A percentile compares a stretch with the other conserved stretches of the same genome.
Evolutionary conservation across 108 stramenopile species (phyloP).

Genomic region (Skeletonema costatum): DNA sequence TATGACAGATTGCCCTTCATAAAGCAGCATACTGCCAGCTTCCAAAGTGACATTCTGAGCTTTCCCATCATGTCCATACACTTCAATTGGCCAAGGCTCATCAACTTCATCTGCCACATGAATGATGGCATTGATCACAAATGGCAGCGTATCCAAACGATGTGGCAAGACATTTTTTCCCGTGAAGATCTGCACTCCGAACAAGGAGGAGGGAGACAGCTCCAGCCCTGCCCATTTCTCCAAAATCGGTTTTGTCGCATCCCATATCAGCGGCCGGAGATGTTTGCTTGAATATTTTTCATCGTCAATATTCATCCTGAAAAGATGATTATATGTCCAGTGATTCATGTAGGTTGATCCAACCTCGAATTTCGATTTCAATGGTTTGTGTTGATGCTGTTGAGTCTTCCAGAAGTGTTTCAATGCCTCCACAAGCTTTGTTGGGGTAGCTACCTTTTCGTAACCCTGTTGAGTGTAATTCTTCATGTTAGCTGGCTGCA

Average conservation of each 20-base stretch:
- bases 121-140: constrained; percentile 87
- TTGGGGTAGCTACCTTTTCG: constrained; percentile 60
- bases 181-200: constrained; percentile 83
- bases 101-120: constrained; percentile 86
- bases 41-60: constrained; percentile 92
- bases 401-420: constrained; percentile 37
- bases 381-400: constrained; percentile 13
- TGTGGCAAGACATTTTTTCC: constrained; percentile 71
- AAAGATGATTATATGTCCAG: constrained; percentile 37
- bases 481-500: constrained; percentile 28
- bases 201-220: constrained; percentile 52
- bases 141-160: constrained; percentile 87
- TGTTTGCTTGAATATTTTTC: constrained; percentile 7
- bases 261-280: constrained; percentile 31
- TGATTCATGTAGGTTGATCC: constrained; percentile 54
- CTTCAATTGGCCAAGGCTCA: constrained; percentile 89
- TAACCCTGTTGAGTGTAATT: constrained; percentile 54
- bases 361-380: constrained; percentile 36
- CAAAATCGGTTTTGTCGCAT: constrained; percentile 30
- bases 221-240: constrained; percentile 57
- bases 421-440: constrained; percentile 18
- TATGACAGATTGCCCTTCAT: constrained; percentile 88
- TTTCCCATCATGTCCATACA: constrained; percentile 84
- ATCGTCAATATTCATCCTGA: constrained; percentile 19
- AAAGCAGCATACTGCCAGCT: constrained; percentile 86